Conservation (phyloP, 2,329 filamentous ascomycete genomes). For the Pseudocercospora fijiensis region DNA sequence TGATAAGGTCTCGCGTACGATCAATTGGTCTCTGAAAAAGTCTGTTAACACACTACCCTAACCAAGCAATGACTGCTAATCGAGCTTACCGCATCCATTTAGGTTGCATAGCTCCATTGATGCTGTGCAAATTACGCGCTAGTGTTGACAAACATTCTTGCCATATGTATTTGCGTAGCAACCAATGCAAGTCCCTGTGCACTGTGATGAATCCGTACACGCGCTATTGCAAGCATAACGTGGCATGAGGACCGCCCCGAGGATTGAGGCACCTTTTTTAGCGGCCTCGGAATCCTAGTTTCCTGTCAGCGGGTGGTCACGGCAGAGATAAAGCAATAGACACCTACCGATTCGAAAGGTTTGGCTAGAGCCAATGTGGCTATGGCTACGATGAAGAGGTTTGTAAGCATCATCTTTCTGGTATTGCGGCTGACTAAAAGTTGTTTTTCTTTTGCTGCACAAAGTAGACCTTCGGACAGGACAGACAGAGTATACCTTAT, state of each 20-base stretch:
- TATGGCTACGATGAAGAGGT: neutral
- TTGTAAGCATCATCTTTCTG: neutral
- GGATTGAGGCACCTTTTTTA: neutral
- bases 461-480: no score
- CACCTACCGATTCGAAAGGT: neutral
- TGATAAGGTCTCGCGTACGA: neutral
- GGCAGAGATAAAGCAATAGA: neutral
- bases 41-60: neutral
- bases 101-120: neutral
- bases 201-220: neutral
- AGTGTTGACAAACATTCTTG: neutral
- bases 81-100: neutral
- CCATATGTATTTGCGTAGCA: neutral
- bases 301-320: neutral
- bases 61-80: neutral
- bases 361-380: neutral
- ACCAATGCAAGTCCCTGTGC: neutral
- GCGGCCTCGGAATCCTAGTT: neutral
- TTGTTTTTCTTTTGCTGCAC: no score
- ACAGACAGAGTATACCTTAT: neutral
- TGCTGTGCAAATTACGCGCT: neutral
- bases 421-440: neutral
- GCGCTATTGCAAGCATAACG: neutral
- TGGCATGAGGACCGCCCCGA: neutral
- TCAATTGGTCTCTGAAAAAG: neutral